Base-by-base conservation (phyloP, 2,329 filamentous ascomycete genomes). In the Sphaceloma murrayae region DNA sequence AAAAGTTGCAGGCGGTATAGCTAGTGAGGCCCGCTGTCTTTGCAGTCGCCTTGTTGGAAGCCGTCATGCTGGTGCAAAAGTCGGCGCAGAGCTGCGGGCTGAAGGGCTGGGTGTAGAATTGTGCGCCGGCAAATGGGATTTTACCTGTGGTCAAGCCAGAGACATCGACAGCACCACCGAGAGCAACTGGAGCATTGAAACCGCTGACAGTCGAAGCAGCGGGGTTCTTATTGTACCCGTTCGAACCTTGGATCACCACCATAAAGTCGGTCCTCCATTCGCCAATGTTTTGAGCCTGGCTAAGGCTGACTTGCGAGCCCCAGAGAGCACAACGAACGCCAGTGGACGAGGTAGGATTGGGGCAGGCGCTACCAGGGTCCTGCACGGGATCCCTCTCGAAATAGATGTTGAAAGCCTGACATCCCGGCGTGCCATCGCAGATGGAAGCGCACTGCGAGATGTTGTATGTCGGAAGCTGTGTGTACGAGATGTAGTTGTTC, bases 241-340 rank as follows among this genome's bases (percentile, higher is more conserved):
- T 50, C 3, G 48, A 50, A 10, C 48, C 48, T 14, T 50, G 48
- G 18, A 59, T 57, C 40, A 56, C 56, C 11, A 56, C 51, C 30
- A 58, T 50, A 43, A 59, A 59, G 13, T 55, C 46, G 11, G 50
- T 50, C 5, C 55, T 49, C 27, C 46, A 55, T 18, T 56, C 43
- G 16, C 56, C 56, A 10, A 47, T 47, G 50, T 59, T 59, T 27
- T 48, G 56, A 1, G 56, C 57, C 7, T 47, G 50, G 1, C 49
- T 46, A 2, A 31, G 9, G 14, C 17, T 26, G 5, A 51, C 34
- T 3, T 22, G 13, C 11, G 22, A 34, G 14, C 46, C 46, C 26
- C 40, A 51, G 2, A 51, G 34, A 8, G 46, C 46, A 34, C 49
- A 51, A 13, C 39, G 43, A 9, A 51, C 30, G 2, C 4, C 8